These are phyloP conservation scores for Mangifera indica DNA, from an alignment of 345 rosid species.

Conservation along the genomic window DNA sequence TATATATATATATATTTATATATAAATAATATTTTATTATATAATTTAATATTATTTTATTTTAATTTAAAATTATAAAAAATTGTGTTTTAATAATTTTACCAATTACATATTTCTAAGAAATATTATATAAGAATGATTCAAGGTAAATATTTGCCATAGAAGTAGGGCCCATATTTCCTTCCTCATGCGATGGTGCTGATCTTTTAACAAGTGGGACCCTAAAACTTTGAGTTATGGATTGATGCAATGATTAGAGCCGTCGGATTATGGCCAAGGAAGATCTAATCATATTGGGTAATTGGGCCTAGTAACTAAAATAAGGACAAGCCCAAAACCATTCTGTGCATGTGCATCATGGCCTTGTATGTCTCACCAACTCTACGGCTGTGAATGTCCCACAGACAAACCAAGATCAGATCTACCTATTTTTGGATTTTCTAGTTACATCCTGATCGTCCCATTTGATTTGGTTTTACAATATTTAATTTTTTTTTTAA, in stretches of 20 bases:
- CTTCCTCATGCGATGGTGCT: neutral
- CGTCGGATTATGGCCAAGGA: slow-evolving; percentile 30
- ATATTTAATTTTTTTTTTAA: too few species aligned
- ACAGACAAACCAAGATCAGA: neutral
- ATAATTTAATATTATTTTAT: too few species aligned
- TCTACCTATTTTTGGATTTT: neutral
- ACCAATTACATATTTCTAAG: too few species aligned
- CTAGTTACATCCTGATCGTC: slow-evolving; percentile 17
- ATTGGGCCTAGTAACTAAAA: neutral
- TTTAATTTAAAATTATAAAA: too few species aligned
- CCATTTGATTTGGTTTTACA: neutral
- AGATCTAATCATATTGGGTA: neutral
- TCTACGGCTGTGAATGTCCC: neutral
- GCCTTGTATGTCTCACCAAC: slow-evolving; percentile 19
- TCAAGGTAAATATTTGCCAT: neutral
- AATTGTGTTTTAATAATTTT: too few species aligned
- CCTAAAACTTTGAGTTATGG: slow-evolving; percentile 6
- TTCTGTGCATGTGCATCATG: slow-evolving; percentile 22
- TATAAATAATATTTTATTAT: too few species aligned
- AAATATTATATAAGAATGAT: too few species aligned
- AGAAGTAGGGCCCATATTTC: neutral
- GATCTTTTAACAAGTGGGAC: slow-evolving; percentile 16
- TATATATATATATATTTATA: too few species aligned
- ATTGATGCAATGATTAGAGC: slow-evolving; percentile 29
- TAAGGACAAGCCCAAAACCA: neutral